Evolutionary conservation across 805 yeast species (phyloP).

Genomic region (Danielia reshetovae): DNA sequence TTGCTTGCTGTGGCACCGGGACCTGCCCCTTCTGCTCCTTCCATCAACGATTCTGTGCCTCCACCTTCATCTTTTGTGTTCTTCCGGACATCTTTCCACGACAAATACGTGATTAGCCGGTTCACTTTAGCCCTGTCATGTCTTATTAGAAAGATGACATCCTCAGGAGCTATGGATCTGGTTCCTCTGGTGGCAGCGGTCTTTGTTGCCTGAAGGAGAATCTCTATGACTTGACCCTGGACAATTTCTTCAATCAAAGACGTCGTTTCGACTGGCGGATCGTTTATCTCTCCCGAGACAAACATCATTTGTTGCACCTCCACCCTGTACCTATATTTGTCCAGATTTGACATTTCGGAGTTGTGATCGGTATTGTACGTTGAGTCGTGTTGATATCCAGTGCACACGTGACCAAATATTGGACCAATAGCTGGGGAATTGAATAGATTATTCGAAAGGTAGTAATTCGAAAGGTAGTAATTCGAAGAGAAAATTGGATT

Average conservation of each 20-base stretch:
- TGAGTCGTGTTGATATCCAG: too few species aligned
- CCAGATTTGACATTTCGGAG: conserved; percentile 10
- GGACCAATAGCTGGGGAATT: too few species aligned
- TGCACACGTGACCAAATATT: too few species aligned
- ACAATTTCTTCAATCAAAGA: conserved; percentile 94
- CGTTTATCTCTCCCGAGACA: conserved; percentile 92
- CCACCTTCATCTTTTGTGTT: conserved; percentile 57
- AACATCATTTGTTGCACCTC: conserved; percentile 99
- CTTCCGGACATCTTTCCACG: conserved; percentile 97
- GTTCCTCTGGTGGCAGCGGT: conserved; percentile 80
- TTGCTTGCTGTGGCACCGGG: conserved; percentile 34
- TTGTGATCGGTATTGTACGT: too few species aligned
- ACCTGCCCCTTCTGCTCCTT: conserved; percentile 41
- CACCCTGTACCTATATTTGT: conserved; percentile 71
- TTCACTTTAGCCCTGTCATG: conserved; percentile 94
- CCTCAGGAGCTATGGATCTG: conserved; percentile 84
- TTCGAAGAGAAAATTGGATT: too few species aligned
- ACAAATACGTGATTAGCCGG: conserved; percentile 80
- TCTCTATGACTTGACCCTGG: conserved; percentile 88
- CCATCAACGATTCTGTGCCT: conserved; percentile 48
- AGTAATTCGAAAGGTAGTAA: too few species aligned
- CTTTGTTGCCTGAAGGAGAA: conserved; percentile 68
- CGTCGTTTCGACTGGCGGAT: conserved; percentile 89
- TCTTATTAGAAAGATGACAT: conserved; percentile 85
- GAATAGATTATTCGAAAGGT: too few species aligned